Evolutionary conservation across 2,329 filamentous ascomycete species (phyloP), one percentile per base, ranked within the genome.

Genomic region (Talaromyces sp.): DNA sequence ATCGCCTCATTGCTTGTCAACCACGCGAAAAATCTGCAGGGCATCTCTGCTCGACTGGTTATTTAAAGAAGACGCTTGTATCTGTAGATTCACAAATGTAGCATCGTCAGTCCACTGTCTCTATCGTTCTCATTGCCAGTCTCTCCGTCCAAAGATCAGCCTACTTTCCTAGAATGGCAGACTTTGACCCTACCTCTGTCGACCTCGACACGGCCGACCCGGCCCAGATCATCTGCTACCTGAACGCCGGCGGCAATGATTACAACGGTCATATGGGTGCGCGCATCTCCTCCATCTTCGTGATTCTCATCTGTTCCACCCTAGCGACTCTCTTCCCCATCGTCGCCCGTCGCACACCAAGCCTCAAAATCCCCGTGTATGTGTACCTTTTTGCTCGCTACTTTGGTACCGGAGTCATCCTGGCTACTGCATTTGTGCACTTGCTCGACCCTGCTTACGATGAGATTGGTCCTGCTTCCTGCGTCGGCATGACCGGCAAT

Each of bases 401-500:
- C 68, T 81, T 81, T 58, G 78, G 79, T 35, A 74, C 79, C 1
- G 79, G 79, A 5, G 79, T 81, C 55, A 81, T 81, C 60, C 66
- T 81, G 39, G 78, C 79, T 6, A 81, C 79, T 5, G 78, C 78
- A 0, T 80, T 80, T 66, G 75, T 80, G 52, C 82, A 83, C 69
- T 74, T 81, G 7, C 75, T 81, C 21, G 78, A 80, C 37, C 79
- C 79, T 1, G 78, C 79, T 0, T 80, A 80, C 61, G 56, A 46
- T 0, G 74, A 78, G 59, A 81, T 81, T 59, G 81, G 82, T 4
- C 73, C 78, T 0, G 66, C 74, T n/a, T 78, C 77, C 25, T 84
- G 82, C 63, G 81, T 83, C 5, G 82, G 82, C 23, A 79, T 83
- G 75, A 84, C 83, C 0, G 81, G 79, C 0, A 74, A 77, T 50